Evolutionary conservation across 208 protist genomes (phyloP).

Genomic region (Leishmania amazonensis): DNA sequence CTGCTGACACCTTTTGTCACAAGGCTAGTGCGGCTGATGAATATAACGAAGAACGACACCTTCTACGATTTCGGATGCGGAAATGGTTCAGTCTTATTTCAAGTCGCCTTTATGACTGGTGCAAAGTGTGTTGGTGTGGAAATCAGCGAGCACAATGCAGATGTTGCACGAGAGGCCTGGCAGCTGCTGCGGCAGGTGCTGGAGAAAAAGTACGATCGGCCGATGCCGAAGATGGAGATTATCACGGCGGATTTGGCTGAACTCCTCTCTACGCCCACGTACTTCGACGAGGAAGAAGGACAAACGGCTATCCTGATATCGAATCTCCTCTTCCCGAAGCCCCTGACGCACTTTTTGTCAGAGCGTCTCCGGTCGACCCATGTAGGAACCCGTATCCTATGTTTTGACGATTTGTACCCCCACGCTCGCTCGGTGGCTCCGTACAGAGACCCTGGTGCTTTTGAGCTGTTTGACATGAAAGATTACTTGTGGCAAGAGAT

Average conservation of each 20-base stretch:
- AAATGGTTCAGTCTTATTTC: constrained; percentile 85
- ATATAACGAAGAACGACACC: constrained; percentile 43
- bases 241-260: constrained; percentile 68
- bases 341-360: constrained; percentile 80
- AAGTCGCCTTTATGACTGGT: constrained; percentile 75
- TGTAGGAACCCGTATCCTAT: constrained; percentile 69
- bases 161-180: constrained; percentile 67
- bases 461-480: constrained; percentile 76
- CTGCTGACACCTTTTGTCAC: constrained; percentile 84
- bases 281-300: constrained; percentile 51
- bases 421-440: constrained; percentile 59
- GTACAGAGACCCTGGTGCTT: constrained; percentile 75
- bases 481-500: constrained; percentile 77
- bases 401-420: constrained; percentile 82
- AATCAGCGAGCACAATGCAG: constrained; percentile 68
- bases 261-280: constrained; percentile 36
- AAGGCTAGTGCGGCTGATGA: constrained; percentile 50
- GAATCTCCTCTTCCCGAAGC: constrained; percentile 73
- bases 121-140: constrained; percentile 82
- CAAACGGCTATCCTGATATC: constrained; percentile 70
- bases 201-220: constrained; percentile 39
- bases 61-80: constrained; percentile 89
- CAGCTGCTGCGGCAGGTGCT: constrained; percentile 34
- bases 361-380: constrained; percentile 58
- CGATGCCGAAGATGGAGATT: constrained; percentile 67